These are phyloP conservation scores for Ustilago shanxiensis DNA, from an alignment of 1,284 basidiomycete genomes.

Conservation along the genomic window DNA sequence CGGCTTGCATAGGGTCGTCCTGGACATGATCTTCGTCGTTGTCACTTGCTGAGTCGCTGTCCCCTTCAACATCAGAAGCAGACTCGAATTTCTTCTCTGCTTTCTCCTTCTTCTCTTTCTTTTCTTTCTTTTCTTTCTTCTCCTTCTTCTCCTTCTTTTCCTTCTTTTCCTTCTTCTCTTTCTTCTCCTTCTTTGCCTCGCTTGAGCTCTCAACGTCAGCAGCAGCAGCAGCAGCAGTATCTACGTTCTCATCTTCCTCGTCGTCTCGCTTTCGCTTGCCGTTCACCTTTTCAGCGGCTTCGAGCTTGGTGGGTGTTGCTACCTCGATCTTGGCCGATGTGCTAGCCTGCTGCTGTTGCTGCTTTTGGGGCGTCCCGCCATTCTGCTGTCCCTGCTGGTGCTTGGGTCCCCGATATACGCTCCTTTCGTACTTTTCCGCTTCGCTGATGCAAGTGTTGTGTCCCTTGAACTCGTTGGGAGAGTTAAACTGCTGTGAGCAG, in stretches of 20 bases:
- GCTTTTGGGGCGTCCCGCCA: conserved; percentile 24
- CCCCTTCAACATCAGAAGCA: conserved; percentile 2
- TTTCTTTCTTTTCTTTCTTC: conserved; percentile 25
- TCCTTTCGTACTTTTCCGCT: conserved; percentile 69
- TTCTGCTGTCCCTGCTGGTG: conserved; percentile 22
- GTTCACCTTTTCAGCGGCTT: conserved; percentile 15
- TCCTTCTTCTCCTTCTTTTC: conserved; percentile 36
- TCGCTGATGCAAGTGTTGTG: conserved; percentile 70
- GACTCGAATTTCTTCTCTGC: neutral
- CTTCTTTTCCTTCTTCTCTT: conserved; percentile 70
- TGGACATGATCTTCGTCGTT: conserved; percentile 44
- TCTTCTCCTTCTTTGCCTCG: conserved; percentile 30
- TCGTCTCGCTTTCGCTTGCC: conserved; percentile 40
- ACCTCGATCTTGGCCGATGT: conserved; percentile 8
- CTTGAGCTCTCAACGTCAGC: conserved; percentile 4
- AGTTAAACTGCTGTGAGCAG: conserved; percentile 65
- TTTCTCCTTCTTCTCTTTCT: conserved; percentile 69
- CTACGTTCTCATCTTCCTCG: conserved; percentile 11
- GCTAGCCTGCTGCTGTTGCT: conserved; percentile 13
- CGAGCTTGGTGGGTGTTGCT: conserved; percentile 14
- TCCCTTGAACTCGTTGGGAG: conserved; percentile 63
- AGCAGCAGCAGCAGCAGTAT: neutral
- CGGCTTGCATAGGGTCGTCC: conserved; percentile 44
- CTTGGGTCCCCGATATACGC: conserved; percentile 48
- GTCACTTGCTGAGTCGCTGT: conserved; percentile 7